Conservation (phyloP, 345 rosid species). For the Camelina sativa region DNA sequence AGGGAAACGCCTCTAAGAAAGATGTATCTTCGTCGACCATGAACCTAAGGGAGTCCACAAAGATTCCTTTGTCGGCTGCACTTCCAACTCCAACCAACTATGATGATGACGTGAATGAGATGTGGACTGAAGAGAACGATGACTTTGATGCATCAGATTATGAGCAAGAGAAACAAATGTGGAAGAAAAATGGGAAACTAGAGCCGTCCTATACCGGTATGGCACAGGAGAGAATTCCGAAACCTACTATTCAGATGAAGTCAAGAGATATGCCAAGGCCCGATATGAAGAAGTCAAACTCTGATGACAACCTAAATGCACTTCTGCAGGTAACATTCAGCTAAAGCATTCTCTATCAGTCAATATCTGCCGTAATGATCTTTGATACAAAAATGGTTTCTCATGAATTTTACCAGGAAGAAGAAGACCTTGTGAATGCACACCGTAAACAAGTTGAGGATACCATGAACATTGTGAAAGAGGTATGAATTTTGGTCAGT, state of each 20-base stretch:
- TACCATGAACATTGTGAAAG: conserved; percentile 93
- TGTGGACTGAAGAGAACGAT: conserved; percentile 84
- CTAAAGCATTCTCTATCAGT: conserved; percentile 7
- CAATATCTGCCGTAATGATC: background rate
- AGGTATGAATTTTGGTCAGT: conserved; percentile 54
- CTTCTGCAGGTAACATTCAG: conserved; percentile 67
- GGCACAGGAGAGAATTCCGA: conserved; percentile 63
- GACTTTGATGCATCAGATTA: conserved; percentile 77
- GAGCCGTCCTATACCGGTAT: conserved; percentile 52
- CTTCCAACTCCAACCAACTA: conserved; percentile 60
- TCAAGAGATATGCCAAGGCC: conserved; percentile 53
- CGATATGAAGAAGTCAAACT: conserved; percentile 59
- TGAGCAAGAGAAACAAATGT: conserved; percentile 67
- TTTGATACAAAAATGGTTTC: conserved; percentile 27
- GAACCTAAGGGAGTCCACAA: conserved; percentile 79
- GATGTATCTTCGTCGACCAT: conserved; percentile 69
- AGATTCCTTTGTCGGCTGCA: conserved; percentile 64
- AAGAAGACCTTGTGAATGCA: conserved; percentile 95
- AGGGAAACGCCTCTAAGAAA: conserved; percentile 86
- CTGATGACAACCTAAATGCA: conserved; percentile 74
- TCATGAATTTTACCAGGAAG: conserved; percentile 64
- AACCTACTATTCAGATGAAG: conserved; percentile 53
- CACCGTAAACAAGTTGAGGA: conserved; percentile 95
- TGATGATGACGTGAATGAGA: conserved; percentile 72
- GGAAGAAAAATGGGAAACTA: conserved; percentile 75